Evolutionary conservation across 805 yeast species (phyloP).

Genomic region (Yarrowia alimentaria): DNA sequence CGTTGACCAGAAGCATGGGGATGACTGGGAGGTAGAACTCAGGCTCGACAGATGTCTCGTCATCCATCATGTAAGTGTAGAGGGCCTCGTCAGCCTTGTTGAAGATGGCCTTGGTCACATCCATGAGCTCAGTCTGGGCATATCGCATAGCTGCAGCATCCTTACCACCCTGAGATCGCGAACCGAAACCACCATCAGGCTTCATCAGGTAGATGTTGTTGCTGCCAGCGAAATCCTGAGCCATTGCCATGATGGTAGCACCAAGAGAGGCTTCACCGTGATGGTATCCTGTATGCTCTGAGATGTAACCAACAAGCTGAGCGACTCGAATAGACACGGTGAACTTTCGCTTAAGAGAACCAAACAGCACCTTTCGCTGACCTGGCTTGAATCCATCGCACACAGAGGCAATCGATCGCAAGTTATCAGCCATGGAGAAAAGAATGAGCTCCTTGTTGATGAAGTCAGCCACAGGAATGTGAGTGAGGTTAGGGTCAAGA

Average conservation of each 20-base stretch:
- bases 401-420: conserved; percentile 90
- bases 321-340: conserved; percentile 81
- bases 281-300: conserved; percentile 88
- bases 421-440: conserved; percentile 94
- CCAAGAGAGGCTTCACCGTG: conserved; percentile 89
- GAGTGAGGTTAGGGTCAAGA: conserved; percentile 69
- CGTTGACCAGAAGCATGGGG: conserved; percentile 93
- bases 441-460: conserved; percentile 92
- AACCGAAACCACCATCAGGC: conserved; percentile 96
- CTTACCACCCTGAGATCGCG: conserved; percentile 95
- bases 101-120: conserved; percentile 73
- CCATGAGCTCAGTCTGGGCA: conserved; percentile 79
- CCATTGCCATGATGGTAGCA: conserved; percentile 89
- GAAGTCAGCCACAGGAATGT: conserved; percentile 88
- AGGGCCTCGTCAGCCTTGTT: conserved; percentile 77
- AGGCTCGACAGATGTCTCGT: conserved; percentile 91
- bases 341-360: conserved; percentile 79
- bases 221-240: conserved; percentile 92
- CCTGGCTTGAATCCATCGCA: conserved; percentile 97
- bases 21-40: conserved; percentile 92
- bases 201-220: conserved; percentile 79
- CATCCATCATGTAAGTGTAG: conserved; percentile 80
- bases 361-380: conserved; percentile 88
- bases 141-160: conserved; percentile 98
- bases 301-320: conserved; percentile 83